Base-by-base conservation (phyloP, 345 rosid genomes). In the Gossypium rotundifolium region DNA sequence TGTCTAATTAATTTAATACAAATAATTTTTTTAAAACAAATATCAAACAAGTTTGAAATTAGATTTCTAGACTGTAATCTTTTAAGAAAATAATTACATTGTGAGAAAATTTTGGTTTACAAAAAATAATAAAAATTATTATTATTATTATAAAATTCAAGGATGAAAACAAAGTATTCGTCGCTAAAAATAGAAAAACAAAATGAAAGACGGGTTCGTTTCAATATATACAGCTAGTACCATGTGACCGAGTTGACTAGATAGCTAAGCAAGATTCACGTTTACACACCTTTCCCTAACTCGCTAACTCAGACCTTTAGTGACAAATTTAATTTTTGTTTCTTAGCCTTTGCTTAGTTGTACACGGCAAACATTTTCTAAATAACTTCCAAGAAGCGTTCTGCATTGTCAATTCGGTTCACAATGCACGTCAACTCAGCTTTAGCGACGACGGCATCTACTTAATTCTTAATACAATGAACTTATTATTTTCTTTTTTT, bases 401-500 rank as follows among this genome's bases (percentile, higher is more conserved):
- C 53, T 25, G 57, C 57, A 33, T 48, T 25, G 57, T 25, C 44
- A 49, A 49, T 48, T 23, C 2, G 20, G 42, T 48, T 68, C 57
- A 42, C 52, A 42, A 42, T 18, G 52, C 70, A 65, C 70, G 53
- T 65, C 70, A 14, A 48, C 52, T 55, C 13, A 13, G 16, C 38
- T 66, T 5, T 25, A 68, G 44, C 58, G 53, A 49, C 58, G 22
- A 33, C 38, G 13, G 12, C 49, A 45, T 22, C 9, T 23, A 1
- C 58, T 48, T 23, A 9, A 25, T 16, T 16, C 14, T 8, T 9
- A 49, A 16, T 49, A 22, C 8, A 68, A 68, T 12, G 18, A 12
- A 48, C 8, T 16, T 40, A 0, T 9, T 12, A 0, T 29, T 3
- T 0, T 27, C 3, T 11, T 0, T 2, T 27, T 0, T 27, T 3